phyloP scores from a whole-genome alignment of 2,329 filamentous ascomycete genomes.

The Xylaria sp. region DNA sequence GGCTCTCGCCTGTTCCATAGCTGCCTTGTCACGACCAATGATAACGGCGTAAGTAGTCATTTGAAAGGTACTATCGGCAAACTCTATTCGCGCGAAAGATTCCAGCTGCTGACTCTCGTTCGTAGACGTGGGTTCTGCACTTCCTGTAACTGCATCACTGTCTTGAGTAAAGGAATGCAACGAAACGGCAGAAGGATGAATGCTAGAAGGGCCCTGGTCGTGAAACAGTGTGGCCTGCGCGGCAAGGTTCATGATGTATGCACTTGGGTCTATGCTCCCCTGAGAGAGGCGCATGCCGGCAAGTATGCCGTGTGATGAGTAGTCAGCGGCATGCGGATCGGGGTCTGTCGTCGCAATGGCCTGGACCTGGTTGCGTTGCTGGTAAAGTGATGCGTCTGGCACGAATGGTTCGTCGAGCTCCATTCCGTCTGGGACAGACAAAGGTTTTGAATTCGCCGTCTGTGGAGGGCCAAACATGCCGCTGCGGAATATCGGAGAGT shows the following conservation, averaged over 20 bases:
- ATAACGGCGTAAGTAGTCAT: constrained; percentile 80
- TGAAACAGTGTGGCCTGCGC: constrained; percentile 45
- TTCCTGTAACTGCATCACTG: constrained; percentile 46
- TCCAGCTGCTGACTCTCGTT: constrained; percentile 58
- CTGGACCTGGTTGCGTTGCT: constrained; percentile 42
- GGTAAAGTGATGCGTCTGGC: constrained; percentile 29
- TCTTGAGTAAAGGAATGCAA: constrained; percentile 48
- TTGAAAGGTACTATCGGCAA: constrained; percentile 80
- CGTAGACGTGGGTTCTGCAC: constrained; percentile 51
- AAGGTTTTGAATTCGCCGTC: constrained; percentile 12
- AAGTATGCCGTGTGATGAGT: constrained; percentile 39
- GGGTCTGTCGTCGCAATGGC: constrained; percentile 50
- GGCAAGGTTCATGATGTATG: constrained; percentile 47
- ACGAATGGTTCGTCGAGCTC: constrained; percentile 34
- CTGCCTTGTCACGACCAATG: constrained; percentile 75
- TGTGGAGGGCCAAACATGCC: constrained; percentile 25
- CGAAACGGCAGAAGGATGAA: constrained; percentile 51
- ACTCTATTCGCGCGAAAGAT: constrained; percentile 71
- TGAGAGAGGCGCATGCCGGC: constrained; percentile 42
- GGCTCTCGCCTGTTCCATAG: constrained; percentile 64
- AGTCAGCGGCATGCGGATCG: constrained; percentile 43
- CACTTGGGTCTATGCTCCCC: constrained; percentile 48
- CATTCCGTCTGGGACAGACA: constrained; percentile 29
- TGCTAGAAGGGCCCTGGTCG: constrained; percentile 44
- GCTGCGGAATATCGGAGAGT: constrained; percentile 34